Conservation (phyloP, 2,329 filamentous ascomycete species). For the Penicillium sp. region DNA sequence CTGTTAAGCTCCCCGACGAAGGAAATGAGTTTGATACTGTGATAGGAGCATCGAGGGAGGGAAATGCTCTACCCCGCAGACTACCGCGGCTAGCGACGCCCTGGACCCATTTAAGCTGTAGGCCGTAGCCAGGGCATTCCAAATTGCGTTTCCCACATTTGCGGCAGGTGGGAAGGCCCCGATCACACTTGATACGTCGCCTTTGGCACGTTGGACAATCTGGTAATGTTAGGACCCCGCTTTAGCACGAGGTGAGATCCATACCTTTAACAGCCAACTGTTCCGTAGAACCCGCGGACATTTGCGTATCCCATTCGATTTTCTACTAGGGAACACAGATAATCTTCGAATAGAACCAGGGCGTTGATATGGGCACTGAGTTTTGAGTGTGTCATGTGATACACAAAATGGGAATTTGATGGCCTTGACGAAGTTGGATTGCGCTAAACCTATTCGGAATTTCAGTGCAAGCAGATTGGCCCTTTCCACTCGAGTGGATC, state of each 20-base stretch:
- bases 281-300: constrained; percentile 12
- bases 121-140: constrained; percentile 29
- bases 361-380: not conserved
- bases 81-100: constrained; percentile 29
- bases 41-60: constrained; percentile 7
- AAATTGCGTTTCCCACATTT: constrained; percentile 29
- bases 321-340: not conserved
- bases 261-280: constrained; percentile 4
- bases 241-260: not conserved
- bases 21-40: not conserved
- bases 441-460: not conserved
- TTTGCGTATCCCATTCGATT: constrained; percentile 9
- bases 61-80: constrained; percentile 23
- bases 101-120: constrained; percentile 27
- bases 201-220: constrained; percentile 25
- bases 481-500: too few species aligned
- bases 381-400: not conserved
- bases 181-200: constrained; percentile 29
- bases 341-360: not conserved
- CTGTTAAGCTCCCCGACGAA: not conserved
- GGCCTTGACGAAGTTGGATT: not conserved
- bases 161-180: constrained; percentile 23
- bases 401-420: not conserved
- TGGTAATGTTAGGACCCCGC: constrained; percentile 2
- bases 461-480: not conserved